Conservation (phyloP, 2,329 filamentous ascomycete genomes). For the Aspergillus niger region DNA sequence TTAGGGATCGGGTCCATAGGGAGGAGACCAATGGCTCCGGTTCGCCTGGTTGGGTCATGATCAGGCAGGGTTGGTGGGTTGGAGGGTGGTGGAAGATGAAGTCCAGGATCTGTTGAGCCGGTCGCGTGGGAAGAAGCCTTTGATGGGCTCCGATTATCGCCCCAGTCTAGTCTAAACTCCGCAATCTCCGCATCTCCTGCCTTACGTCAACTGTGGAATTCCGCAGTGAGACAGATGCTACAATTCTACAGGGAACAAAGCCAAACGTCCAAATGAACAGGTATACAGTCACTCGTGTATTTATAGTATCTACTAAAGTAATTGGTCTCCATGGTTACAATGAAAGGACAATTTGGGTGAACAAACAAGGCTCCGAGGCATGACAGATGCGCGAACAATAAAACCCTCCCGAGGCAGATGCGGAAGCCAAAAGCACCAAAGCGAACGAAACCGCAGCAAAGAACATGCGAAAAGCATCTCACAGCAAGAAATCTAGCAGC, state of each 20-base stretch:
- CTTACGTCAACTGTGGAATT: conserved; percentile 10
- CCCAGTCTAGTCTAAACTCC: conserved; percentile 19
- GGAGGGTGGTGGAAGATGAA: neutral
- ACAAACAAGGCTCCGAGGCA: neutral
- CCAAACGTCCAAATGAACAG: neutral
- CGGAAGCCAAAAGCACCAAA: conserved; percentile 11
- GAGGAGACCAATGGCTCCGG: conserved; percentile 41
- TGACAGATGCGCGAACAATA: conserved; percentile 9
- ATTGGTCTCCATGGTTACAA: conserved; percentile 7
- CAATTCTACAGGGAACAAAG: neutral
- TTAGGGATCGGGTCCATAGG: conserved; percentile 47
- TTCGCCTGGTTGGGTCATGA: conserved; percentile 23
- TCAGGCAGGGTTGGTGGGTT: neutral
- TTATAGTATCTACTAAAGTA: conserved; percentile 24
- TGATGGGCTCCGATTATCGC: conserved; percentile 23
- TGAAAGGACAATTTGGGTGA: conserved; percentile 15
- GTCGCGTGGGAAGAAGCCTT: conserved; percentile 14
- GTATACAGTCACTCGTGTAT: conserved; percentile 8
- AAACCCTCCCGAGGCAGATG: conserved; percentile 5
- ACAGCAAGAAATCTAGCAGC: conserved; percentile 18
- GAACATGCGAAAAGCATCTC: conserved; percentile 5
- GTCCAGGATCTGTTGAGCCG: conserved; percentile 4
- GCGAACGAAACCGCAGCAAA: conserved; percentile 6
- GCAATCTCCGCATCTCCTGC: conserved; percentile 24
- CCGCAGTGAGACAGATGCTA: neutral